Percentiles rank a stretch among this genome's conserved stretches.
These are phyloP conservation scores for Passalora sequoiae DNA, from an alignment of 2,329 filamentous ascomycete genomes.

Conservation along the genomic window DNA sequence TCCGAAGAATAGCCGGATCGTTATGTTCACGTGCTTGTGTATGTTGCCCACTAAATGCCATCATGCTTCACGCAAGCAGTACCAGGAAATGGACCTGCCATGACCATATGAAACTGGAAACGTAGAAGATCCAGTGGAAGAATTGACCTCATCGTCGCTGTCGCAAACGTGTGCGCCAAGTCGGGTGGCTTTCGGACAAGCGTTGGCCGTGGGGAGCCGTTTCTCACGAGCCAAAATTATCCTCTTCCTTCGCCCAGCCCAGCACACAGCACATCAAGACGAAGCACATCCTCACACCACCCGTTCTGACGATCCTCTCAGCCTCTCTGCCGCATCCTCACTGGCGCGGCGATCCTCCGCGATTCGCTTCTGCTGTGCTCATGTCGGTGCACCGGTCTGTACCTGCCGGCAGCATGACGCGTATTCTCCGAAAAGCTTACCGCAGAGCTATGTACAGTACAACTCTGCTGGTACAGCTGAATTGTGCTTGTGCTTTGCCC, in stretches of 20 bases:
- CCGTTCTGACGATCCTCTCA: not conserved
- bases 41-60: too few relatives aligned
- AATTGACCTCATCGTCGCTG: too few relatives aligned
- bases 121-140: too few relatives aligned
- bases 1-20: too few relatives aligned
- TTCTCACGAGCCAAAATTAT: not conserved
- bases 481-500: not conserved
- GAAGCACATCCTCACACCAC: not conserved
- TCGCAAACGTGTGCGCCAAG: too few relatives aligned
- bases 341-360: slow-evolving; percentile 2
- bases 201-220: not conserved
- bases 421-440: slow-evolving; percentile 21
- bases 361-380: not conserved
- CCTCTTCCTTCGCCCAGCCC: not conserved
- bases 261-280: not conserved
- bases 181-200: not conserved
- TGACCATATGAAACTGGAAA: too few relatives aligned
- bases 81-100: too few relatives aligned
- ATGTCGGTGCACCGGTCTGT: not conserved
- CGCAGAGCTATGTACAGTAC: not conserved
- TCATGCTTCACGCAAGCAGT: too few relatives aligned
- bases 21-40: too few relatives aligned
- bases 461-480: not conserved
- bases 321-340: slow-evolving; percentile 1
- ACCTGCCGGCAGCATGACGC: slow-evolving; percentile 20